Base-by-base conservation (phyloP, 2,329 filamentous ascomycete species). In the Gaeumannomyces tritici region DNA sequence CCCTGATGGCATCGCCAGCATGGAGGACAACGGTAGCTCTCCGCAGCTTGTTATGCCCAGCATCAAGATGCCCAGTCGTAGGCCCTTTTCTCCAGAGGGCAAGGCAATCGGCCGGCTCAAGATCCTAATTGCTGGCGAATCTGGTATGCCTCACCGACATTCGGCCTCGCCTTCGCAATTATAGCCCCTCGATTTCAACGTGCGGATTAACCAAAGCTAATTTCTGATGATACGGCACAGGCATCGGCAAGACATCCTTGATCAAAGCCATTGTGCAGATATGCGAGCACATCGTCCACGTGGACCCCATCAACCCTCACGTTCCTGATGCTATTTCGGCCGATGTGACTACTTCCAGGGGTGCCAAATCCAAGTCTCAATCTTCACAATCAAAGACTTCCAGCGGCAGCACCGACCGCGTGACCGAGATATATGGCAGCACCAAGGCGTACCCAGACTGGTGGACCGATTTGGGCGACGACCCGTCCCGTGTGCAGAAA, bases 31-130 rank as follows among this genome's bases (percentile, higher is more conserved):
- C 64, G 75, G 76, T 59, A 79, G 73, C 65, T 80, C 79, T 55
- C 89, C 89, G 28, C 93, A 98, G 73, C 82, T 99, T n/a, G 90
- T 99, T 64, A 99, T 99, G 95, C 95, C 95, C 6, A 96, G 92
- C 70, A 88, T 99, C 69, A 87, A 85, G 65, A 95, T 99, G 84
- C 93, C 95, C 4, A 89, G 86, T 64, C 86, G 95, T 60, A 83
- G 92, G 61, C 93, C 93, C 0, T 98, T 98, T 73, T 97, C 95
- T 0, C 86, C 89, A n/a, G 83, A 84, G 58, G 95, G 95, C 21
- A 93, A 89, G 76, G 83, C 82, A 42, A 83, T 98, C 72, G 93
- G 93, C 1, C 88, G 91, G 68, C 79, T 98, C 62, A 98, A 96
- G 76, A 79, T 98, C n/a, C 79, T 98, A 66, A 80, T 98, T 62